Conservation (phyloP, 805 yeast genomes). For the Vanderwaltozyma tropicalis region DNA sequence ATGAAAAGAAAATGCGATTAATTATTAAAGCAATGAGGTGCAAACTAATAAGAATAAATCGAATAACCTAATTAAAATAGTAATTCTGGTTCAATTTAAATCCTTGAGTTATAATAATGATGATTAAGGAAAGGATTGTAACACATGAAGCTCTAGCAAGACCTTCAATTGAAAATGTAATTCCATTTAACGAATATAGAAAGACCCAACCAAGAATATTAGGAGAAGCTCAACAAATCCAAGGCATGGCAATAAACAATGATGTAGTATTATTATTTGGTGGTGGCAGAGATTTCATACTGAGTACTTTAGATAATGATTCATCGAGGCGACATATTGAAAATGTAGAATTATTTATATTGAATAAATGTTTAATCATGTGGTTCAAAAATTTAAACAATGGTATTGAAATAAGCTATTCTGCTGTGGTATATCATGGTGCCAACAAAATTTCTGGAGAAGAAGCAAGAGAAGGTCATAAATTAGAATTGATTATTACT, state of each 20-base stretch:
- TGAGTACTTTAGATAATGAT: slow-evolving; percentile 11
- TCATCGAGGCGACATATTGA: background rate
- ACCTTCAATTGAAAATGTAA: slow-evolving; percentile 32
- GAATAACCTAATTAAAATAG: too few relatives aligned
- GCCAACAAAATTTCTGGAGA: slow-evolving; percentile 6
- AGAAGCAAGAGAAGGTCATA: slow-evolving; percentile 19
- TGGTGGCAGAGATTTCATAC: slow-evolving; percentile 32
- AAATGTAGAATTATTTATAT: slow-evolving; percentile 29
- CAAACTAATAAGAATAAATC: too few relatives aligned
- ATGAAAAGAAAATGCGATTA: too few relatives aligned
- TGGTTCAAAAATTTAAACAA: slow-evolving; percentile 31
- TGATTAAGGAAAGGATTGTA: background rate
- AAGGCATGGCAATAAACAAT: background rate
- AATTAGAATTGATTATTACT: slow-evolving; percentile 18
- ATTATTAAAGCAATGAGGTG: too few relatives aligned
- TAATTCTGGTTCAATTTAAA: too few relatives aligned
- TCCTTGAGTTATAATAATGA: background rate
- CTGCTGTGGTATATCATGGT: slow-evolving; percentile 26
- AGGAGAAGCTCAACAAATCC: slow-evolving; percentile 1
- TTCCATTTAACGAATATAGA: slow-evolving; percentile 21
- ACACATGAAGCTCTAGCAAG: slow-evolving; percentile 16
- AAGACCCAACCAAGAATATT: slow-evolving; percentile 23
- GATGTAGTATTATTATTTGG: slow-evolving; percentile 28
- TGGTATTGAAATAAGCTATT: slow-evolving; percentile 32
- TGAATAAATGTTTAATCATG: slow-evolving; percentile 29